Percentiles rank a stretch among this genome's conserved stretches.
Conservation (phyloP, 768 basidiomycete genomes). For the Leucosporidium scottii region DNA sequence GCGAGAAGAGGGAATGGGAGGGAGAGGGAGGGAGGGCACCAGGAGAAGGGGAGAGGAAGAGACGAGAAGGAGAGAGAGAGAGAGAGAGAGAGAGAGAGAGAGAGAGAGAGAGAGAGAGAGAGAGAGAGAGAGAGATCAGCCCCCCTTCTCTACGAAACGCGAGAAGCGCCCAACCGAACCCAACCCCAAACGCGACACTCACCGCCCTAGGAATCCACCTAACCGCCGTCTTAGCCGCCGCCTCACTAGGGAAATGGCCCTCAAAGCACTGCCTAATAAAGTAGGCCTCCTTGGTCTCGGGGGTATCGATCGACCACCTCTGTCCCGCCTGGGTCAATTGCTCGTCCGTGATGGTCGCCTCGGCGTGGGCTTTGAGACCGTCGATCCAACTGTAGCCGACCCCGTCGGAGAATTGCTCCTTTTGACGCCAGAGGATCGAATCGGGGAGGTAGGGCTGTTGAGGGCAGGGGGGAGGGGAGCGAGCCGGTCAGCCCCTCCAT, state of each 20-base stretch:
- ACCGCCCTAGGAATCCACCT: constrained; percentile 52
- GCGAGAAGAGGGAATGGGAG: constrained; percentile 59
- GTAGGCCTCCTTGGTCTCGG: constrained; percentile 96
- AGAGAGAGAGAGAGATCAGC: too few relatives aligned
- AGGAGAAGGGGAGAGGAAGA: too few relatives aligned
- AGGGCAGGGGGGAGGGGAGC: neutral
- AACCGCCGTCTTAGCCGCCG: constrained; percentile 86
- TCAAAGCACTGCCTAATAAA: constrained; percentile 88
- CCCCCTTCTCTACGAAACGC: too few relatives aligned
- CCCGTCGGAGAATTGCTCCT: constrained; percentile 96
- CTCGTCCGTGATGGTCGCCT: constrained; percentile 67
- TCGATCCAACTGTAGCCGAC: constrained; percentile 33
- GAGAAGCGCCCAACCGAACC: too few relatives aligned
- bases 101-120: too few relatives aligned
- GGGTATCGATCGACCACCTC: constrained; percentile 70
- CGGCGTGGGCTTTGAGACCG: constrained; percentile 87
- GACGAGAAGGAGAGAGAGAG: too few relatives aligned
- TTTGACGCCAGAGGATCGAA: constrained; percentile 96
- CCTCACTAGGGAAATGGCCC: constrained; percentile 68
- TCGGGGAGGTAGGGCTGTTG: constrained; percentile 82
- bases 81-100: too few relatives aligned
- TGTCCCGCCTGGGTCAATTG: constrained; percentile 62
- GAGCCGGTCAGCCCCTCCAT: neutral
- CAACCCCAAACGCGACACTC: constrained; percentile 13
- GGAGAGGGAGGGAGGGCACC: neutral